Conservation (phyloP, 1,284 basidiomycete species). For the Mycena sp. region DNA sequence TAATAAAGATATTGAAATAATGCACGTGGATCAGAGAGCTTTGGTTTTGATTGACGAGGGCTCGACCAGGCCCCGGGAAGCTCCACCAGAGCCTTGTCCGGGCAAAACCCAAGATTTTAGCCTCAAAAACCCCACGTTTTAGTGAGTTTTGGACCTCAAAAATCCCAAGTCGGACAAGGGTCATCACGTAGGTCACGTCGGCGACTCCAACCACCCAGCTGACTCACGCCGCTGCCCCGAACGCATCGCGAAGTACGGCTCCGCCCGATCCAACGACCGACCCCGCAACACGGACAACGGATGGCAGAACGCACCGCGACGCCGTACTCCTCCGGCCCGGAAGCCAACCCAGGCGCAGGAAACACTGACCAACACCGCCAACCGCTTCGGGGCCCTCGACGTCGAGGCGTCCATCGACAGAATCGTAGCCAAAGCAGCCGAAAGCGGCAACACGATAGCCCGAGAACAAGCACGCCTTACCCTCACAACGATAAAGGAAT, state of each 20-base stretch:
- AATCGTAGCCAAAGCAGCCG: neutral
- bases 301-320: neutral
- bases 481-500: neutral
- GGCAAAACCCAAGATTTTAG: no score
- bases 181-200: no score
- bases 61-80: no score
- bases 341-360: neutral
- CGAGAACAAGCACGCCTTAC: neutral
- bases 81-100: no score
- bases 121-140: no score
- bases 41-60: no score
- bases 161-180: no score
- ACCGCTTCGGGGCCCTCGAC: slow-evolving; percentile 1
- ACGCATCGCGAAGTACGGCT: slow-evolving; percentile 5
- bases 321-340: neutral
- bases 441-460: neutral
- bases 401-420: neutral
- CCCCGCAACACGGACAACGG: neutral
- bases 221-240: slow-evolving; percentile 21
- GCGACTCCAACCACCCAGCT: slow-evolving; percentile 8
- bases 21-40: no score
- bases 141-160: no score
- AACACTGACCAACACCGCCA: neutral
- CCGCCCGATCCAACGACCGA: slow-evolving; percentile 14
- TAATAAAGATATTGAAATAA: no score